These are phyloP conservation scores for Ascochyta koolunga DNA, from an alignment of 2,329 filamentous ascomycete genomes.

Conservation along the genomic window DNA sequence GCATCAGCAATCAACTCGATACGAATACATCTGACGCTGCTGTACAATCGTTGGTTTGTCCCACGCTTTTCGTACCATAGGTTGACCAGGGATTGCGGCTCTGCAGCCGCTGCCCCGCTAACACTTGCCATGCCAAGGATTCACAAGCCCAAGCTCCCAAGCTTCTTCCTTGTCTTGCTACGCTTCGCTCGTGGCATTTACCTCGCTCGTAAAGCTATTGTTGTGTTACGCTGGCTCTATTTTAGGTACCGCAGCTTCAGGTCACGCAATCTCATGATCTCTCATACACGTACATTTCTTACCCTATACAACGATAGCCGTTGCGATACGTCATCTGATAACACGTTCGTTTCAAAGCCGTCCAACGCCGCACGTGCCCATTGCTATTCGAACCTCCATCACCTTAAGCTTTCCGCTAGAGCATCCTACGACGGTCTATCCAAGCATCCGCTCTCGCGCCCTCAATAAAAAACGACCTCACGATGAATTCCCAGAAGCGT, in stretches of 20 bases:
- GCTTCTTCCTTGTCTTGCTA: conserved; percentile 6
- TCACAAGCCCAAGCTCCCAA: conserved; percentile 17
- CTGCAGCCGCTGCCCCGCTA: conserved; percentile 12
- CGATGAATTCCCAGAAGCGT: conserved; percentile 51
- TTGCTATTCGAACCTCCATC: background rate
- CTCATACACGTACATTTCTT: background rate
- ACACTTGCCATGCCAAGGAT: conserved; percentile 7
- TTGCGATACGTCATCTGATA: conserved; percentile 14
- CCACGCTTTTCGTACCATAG: conserved; percentile 1
- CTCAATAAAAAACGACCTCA: conserved; percentile 8
- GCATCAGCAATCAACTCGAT: conserved; percentile 4
- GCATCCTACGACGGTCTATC: background rate
- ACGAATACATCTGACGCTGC: background rate
- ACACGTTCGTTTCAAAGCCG: background rate
- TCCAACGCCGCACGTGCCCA: background rate
- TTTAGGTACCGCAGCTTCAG: background rate
- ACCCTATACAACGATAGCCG: conserved; percentile 6
- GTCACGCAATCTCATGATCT: background rate
- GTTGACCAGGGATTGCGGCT: conserved; percentile 10
- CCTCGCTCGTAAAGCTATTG: conserved; percentile 1
- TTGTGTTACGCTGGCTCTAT: conserved; percentile 1
- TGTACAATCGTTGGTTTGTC: background rate
- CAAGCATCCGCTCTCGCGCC: background rate
- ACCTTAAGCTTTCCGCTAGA: background rate
- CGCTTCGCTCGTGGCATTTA: background rate